A percentile compares a stretch with the other conserved stretches of the same genome.
phyloP scores from a whole-genome alignment of 192 early-diverging fungal genomes.

The Backusella circina region DNA sequence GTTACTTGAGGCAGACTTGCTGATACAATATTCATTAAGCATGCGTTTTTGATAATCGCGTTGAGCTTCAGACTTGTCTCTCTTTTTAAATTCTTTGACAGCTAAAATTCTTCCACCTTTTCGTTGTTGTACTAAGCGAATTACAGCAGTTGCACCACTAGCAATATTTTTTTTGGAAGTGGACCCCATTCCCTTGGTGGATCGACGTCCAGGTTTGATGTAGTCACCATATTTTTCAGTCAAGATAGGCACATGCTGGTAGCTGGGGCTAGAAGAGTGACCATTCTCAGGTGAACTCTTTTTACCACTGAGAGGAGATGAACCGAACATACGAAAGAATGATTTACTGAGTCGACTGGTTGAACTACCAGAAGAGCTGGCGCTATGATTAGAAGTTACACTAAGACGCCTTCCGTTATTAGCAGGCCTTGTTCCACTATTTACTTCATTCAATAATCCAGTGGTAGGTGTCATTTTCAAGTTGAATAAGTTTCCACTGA shows the following conservation, averaged over 20 bases:
- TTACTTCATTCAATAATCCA: not conserved
- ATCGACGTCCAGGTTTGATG: conserved; percentile 7
- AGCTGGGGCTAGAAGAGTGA: not conserved
- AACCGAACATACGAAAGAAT: not conserved
- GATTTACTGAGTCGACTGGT: conserved; percentile 3
- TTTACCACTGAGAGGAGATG: not conserved
- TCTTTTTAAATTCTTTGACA: conserved; percentile 91
- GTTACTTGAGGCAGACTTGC: conserved; percentile 86
- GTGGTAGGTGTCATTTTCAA: conserved; percentile 5
- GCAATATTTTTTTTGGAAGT: conserved; percentile 57
- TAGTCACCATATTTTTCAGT: conserved; percentile 21
- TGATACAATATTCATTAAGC: conserved; percentile 95
- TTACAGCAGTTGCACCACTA: conserved; percentile 89
- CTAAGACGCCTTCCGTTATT: not conserved
- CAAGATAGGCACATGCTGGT: conserved; percentile 1
- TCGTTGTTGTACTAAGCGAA: conserved; percentile 76
- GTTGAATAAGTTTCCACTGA: not conserved
- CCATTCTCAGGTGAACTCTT: not conserved
- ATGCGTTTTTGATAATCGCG: conserved; percentile 96
- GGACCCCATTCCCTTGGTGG: conserved; percentile 7
- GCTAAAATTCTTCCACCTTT: conserved; percentile 75
- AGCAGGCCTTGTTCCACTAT: not conserved
- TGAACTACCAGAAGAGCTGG: not conserved
- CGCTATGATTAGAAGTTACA: not conserved
- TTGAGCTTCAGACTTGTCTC: conserved; percentile 82